These are phyloP conservation scores for Novymonas esmeraldas DNA, from an alignment of 208 protist genomes.

Conservation along the genomic window DNA sequence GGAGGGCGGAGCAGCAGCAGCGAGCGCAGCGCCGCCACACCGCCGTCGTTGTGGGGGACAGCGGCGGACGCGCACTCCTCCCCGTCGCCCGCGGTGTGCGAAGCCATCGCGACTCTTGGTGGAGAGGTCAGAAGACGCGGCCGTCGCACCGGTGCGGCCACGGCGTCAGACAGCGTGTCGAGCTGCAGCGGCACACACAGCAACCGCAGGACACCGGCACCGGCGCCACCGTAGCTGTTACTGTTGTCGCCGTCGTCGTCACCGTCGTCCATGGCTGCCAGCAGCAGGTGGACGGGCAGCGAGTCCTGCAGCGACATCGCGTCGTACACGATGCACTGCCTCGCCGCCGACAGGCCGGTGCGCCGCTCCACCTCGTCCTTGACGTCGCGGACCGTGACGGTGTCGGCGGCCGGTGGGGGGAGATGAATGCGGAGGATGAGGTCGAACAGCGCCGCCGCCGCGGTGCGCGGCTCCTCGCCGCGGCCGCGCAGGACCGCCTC, in stretches of 20 bases:
- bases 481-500: slow-evolving; percentile 5
- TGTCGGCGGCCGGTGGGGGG: background rate
- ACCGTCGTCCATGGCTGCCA: slow-evolving; percentile 1
- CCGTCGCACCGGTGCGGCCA: background rate
- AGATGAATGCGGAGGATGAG: slow-evolving; percentile 17
- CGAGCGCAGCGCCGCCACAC: background rate
- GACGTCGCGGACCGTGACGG: slow-evolving; percentile 40
- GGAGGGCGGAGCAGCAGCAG: slow-evolving; percentile 11
- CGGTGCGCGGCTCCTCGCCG: background rate
- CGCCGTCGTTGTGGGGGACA: background rate
- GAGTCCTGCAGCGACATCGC: slow-evolving; percentile 47
- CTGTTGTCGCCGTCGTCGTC: background rate
- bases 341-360: slow-evolving; percentile 29
- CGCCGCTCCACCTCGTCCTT: slow-evolving; percentile 54
- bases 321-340: slow-evolving; percentile 37
- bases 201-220: slow-evolving; percentile 10
- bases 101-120: background rate
- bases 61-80: background rate
- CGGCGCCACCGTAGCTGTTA: background rate
- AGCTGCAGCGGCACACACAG: slow-evolving; percentile 23
- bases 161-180: background rate
- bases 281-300: slow-evolving; percentile 47
- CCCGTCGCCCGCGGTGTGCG: background rate
- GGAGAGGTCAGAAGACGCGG: background rate
- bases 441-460: slow-evolving; percentile 5